phyloP scores from a whole-genome alignment of 441 rosid genomes.

The Mallotus repandus region DNA sequence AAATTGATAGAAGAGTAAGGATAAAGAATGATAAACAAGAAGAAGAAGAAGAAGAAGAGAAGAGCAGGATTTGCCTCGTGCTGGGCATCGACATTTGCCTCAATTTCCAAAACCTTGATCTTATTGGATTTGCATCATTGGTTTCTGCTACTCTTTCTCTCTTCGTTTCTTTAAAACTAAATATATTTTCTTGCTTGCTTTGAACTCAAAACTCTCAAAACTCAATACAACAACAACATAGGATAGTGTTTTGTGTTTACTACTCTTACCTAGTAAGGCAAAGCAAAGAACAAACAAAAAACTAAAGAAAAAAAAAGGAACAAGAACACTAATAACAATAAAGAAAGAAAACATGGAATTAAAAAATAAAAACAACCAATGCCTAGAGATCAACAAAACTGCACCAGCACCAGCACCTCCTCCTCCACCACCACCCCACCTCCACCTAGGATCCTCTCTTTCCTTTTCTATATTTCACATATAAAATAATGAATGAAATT shows the following conservation, averaged over 20 bases:
- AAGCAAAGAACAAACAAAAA: slow-evolving; percentile 7
- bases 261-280: slow-evolving; percentile 14
- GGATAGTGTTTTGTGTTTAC: slow-evolving; percentile 20
- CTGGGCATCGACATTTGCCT: slow-evolving; percentile 76
- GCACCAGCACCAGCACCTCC: slow-evolving; percentile 54
- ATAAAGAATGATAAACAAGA: slow-evolving; percentile 22
- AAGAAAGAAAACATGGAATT: slow-evolving; percentile 2
- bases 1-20: slow-evolving; percentile 15
- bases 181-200: slow-evolving; percentile 46
- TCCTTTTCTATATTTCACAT: slow-evolving; percentile 14
- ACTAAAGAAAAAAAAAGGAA: slow-evolving; percentile 5
- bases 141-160: slow-evolving; percentile 43
- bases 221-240: neutral
- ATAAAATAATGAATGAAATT: neutral
- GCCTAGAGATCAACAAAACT: slow-evolving; percentile 74
- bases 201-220: slow-evolving; percentile 41
- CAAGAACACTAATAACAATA: neutral
- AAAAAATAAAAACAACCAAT: neutral
- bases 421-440: slow-evolving; percentile 32
- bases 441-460: slow-evolving; percentile 40
- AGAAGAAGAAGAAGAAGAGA: slow-evolving; percentile 29
- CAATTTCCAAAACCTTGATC: slow-evolving; percentile 62
- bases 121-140: slow-evolving; percentile 74
- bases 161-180: slow-evolving; percentile 28
- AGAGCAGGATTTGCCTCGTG: slow-evolving; percentile 48